Base-by-base conservation (phyloP, 305 asterid genomes). In the Fraxinus greggii region DNA sequence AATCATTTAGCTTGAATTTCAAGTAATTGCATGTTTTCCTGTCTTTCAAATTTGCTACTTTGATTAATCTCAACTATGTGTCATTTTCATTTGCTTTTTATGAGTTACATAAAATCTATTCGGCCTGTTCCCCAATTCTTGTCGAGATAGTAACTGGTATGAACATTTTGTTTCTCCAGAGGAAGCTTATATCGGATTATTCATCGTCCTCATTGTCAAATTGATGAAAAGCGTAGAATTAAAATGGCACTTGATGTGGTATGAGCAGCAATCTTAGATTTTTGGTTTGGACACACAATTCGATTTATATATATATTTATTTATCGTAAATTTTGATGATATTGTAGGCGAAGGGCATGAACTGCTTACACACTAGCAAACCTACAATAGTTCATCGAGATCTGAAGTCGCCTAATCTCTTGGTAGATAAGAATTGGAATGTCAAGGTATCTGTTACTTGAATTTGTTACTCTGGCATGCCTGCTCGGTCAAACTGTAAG, bases 231-330 rank as follows among this genome's bases (percentile, higher is more conserved):
- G 82, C 92, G 90, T 83, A 91, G 99, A 92, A 92, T 97, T 76
- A 95, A 86, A 85, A 97, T 97, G 99, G 99, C 99, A 83, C 91
- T 97, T 86, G 98, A 97, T 89, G 99, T 97, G 99, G 99, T 97
- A 93, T 72, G 89, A 31, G 78, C 85, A 79, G 63, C 38, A 61
- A 79, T 51, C 61, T 38, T 76, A 56, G 78, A 48, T 63, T 67
- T 67, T 67, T 12, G 35, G 12, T 67, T 67, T 67, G 74, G 35
- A 28, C 36, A 28, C 36, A 26, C 1, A 8, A 23, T 61, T 61
- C 70, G 4, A 24, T 67, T 67, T 10, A 3, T 38, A 29, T 28
- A 29, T 72, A 63, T 78, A 23, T 81, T 81, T 80, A 35, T 70
- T 72, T 80, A 45, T 84, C 29, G 70, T 79, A 42, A 36, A 69